Evolutionary conservation across 768 basidiomycete species (phyloP), one percentile per base, ranked within the genome.

Genomic region (Mycena alexandri): DNA sequence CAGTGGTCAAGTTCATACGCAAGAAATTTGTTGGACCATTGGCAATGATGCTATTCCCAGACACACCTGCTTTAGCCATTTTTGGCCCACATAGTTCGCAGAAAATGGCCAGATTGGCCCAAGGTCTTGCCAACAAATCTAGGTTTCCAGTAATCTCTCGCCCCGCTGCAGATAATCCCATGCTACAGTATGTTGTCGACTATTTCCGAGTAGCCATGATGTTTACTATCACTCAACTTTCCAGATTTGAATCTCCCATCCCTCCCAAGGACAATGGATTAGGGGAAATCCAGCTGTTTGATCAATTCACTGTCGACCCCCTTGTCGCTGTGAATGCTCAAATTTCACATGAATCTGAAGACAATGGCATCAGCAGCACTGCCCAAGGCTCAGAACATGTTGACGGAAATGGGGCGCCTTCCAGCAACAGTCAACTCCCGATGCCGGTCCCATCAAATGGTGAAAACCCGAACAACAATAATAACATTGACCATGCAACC

Each of bases 21-120:
- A 12, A 44, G 12, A 46, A 42, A 47, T 61, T 46, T 14, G 29
- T 51, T 22, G 61, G 61, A 2, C 61, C 61, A 16, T 5, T 62
- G 14, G 42, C 61, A 3, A 46, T 54, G 61, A 22, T 54, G 61
- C 16, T 61, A 17, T 62, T 36, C 13, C 42, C 61, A 4, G 52
- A 44, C 13, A 16, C 21, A 14, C 22, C 61, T 44, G 61, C 61
- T 3, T 33, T 62, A 9, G 34, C 52, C 3, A 54, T 62, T 34
- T 62, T 62, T 29, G 61, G 61, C 5, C 51, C 42, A 14, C 51
- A 24, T 22, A 44, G 6, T 19, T 22, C 42, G 22, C 38, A 17
- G 6, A 61, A 61, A 41, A 33, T 43, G 36, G 48, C 42, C 41
- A 33, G 14, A 44, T 33, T 42, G 12, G 60, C 50, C 19, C 60